Evolutionary conservation across 2,329 filamentous ascomycete genomes (phyloP).

Genomic region (Arthrobotrys iridis): DNA sequence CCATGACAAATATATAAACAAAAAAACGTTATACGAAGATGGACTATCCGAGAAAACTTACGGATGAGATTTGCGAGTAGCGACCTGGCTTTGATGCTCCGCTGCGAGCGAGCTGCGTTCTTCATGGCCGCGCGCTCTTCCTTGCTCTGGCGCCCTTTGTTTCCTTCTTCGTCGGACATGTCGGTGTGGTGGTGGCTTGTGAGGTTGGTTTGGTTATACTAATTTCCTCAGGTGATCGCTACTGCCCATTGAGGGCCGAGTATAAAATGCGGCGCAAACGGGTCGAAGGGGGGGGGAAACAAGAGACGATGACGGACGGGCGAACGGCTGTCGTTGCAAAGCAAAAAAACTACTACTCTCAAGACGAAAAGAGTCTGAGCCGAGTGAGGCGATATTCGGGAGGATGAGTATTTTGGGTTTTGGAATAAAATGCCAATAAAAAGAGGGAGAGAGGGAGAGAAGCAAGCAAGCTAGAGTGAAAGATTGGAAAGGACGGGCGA

Average conservation of each 20-base stretch:
- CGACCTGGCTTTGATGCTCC: conserved; percentile 38
- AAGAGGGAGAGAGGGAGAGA: neutral
- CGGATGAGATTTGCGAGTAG: conserved; percentile 45
- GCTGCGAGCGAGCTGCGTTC: conserved; percentile 49
- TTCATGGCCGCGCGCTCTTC: conserved; percentile 53
- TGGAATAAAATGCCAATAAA: conserved; percentile 13
- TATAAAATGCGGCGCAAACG: conserved; percentile 54
- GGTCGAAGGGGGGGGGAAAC: neutral
- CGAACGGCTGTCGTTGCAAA: conserved; percentile 4
- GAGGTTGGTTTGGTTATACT: conserved; percentile 25
- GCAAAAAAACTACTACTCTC: neutral
- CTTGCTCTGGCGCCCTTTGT: conserved; percentile 52
- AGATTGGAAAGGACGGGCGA: conserved; percentile 40
- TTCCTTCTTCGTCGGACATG: conserved; percentile 53
- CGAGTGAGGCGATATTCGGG: neutral
- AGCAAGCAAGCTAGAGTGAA: conserved; percentile 7
- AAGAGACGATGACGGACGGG: neutral
- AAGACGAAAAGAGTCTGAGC: neutral
- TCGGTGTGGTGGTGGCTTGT: conserved; percentile 5
- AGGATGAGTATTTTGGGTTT: conserved; percentile 11
- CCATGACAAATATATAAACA: conserved; percentile 52
- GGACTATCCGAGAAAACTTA: conserved; percentile 5
- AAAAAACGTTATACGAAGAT: conserved; percentile 1
- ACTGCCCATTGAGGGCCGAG: conserved; percentile 53
- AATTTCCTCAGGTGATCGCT: conserved; percentile 48